phyloP scores from a whole-genome alignment of 768 basidiomycete species.

The Astraeus odoratus region DNA sequence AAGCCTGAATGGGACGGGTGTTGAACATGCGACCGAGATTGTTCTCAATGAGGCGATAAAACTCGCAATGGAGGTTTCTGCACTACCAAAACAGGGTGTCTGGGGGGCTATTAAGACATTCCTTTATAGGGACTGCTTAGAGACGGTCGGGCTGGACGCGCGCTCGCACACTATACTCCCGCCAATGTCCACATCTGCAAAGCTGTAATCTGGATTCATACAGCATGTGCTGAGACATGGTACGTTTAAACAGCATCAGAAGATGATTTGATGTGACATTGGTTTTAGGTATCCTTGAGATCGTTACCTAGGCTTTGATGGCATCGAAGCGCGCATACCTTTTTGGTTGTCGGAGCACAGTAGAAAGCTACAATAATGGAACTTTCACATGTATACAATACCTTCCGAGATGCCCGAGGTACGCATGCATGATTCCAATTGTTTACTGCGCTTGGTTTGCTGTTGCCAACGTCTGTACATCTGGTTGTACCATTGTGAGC shows the following conservation, averaged over 20 bases:
- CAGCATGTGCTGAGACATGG: too few species aligned
- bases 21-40: constrained; percentile 48
- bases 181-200: neutral
- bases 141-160: constrained; percentile 27
- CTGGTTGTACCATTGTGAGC: neutral
- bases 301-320: neutral
- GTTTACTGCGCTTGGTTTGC: neutral
- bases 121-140: constrained; percentile 50
- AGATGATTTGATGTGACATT: constrained; percentile 15
- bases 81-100: constrained; percentile 49
- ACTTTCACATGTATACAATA: neutral
- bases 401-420: neutral
- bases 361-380: neutral
- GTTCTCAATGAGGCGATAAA: constrained; percentile 60
- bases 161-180: constrained; percentile 6
- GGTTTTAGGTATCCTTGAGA: neutral
- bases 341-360: neutral
- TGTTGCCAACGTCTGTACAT: neutral
- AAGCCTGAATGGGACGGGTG: constrained; percentile 25
- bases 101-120: constrained; percentile 70
- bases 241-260: too few species aligned
- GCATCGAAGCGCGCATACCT: neutral
- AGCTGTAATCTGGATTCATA: constrained; percentile 2
- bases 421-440: neutral
- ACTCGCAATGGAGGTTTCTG: constrained; percentile 47